Base-by-base conservation (phyloP, 176 grass and related monocot genomes). In the Oryza meridionalis region DNA sequence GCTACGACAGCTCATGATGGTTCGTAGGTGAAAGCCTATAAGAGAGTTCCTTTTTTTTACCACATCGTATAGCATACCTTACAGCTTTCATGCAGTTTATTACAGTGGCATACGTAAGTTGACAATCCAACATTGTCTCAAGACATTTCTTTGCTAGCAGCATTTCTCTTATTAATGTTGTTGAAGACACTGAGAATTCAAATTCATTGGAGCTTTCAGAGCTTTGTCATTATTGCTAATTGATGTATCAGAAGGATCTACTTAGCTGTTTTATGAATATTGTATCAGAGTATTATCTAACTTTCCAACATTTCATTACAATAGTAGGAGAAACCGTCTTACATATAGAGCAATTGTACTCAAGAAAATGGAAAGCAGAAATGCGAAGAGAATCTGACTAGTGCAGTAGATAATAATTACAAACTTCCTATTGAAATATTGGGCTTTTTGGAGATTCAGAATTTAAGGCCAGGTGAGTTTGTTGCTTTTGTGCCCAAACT, bases 171-270 rank as follows among this genome's bases (percentile, higher is more conserved):
- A 0, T 11, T 2, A 4, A 9, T 50, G 15, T 62, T 13, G 55
- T 12, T 62, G 72, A 77, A 87, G 38, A 82, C 47, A 38, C 38
- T 40, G 38, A 72, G 27, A 85, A 50, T 26, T 26, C 38, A 17
- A 26, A 71, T 37, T 70, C 11, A 37, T 5, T 62, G 32, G 12
- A 29, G 51, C 26, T 87, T 26, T 42, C 67, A 42, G 38, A 40
- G 66, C 46, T n/a, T n/a, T 55, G 14, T 37, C 37, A 10, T 32
- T 53, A 68, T 21, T 38, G 46, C 51, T 65, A 44, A 43, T 67
- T 78, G 67, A 73, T 64, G 37, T 44, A 27, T 43, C 22, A 13
- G 61, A 46, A 61, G 76, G 33, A 19, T 11, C 0, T 29, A 31
- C 38, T 27, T 79, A 67, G 45, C 29, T 58, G 51, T 26, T 73